A percentile compares a stretch with the other conserved stretches of the same genome.
phyloP scores from a whole-genome alignment of 805 yeast genomes.

The Kluyveromyces wickerhamii region DNA sequence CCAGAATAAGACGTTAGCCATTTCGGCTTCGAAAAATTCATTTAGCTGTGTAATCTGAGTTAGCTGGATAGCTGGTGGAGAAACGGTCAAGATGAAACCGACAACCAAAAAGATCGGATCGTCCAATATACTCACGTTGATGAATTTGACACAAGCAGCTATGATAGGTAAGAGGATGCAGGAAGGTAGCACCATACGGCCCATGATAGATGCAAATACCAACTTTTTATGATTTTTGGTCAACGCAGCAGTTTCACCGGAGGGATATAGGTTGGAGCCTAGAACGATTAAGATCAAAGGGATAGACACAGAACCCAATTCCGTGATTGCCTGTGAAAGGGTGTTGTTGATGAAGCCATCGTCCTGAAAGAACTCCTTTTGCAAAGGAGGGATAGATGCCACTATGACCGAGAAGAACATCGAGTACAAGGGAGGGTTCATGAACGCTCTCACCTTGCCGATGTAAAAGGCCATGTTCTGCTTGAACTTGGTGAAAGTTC shows the following conservation, averaged over 20 bases:
- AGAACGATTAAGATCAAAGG: slow-evolving; percentile 68
- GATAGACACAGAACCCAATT: slow-evolving; percentile 66
- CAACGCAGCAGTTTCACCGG: slow-evolving; percentile 58
- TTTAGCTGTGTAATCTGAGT: slow-evolving; percentile 76
- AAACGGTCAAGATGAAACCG: slow-evolving; percentile 62
- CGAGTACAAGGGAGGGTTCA: slow-evolving; percentile 82
- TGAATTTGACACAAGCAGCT: slow-evolving; percentile 52
- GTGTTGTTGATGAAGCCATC: slow-evolving; percentile 61
- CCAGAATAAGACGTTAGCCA: slow-evolving; percentile 78
- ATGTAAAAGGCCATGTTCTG: slow-evolving; percentile 9
- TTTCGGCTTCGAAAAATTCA: slow-evolving; percentile 67
- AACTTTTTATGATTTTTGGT: slow-evolving; percentile 55
- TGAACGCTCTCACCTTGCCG: slow-evolving; percentile 33
- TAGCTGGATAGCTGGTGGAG: slow-evolving; percentile 80
- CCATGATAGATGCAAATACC: slow-evolving; percentile 59
- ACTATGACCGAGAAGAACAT: slow-evolving; percentile 62
- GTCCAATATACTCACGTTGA: slow-evolving; percentile 60
- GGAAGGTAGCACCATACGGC: slow-evolving; percentile 75
- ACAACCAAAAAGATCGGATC: slow-evolving; percentile 78
- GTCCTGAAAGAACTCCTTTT: slow-evolving; percentile 47
- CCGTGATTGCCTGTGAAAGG: slow-evolving; percentile 51
- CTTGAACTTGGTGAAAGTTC: slow-evolving; percentile 11
- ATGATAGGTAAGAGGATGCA: slow-evolving; percentile 58
- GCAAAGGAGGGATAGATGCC: slow-evolving; percentile 56
- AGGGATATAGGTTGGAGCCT: slow-evolving; percentile 72